phyloP scores from a whole-genome alignment of 2,329 filamentous ascomycete species.

The Cordyceps pruinosa region DNA sequence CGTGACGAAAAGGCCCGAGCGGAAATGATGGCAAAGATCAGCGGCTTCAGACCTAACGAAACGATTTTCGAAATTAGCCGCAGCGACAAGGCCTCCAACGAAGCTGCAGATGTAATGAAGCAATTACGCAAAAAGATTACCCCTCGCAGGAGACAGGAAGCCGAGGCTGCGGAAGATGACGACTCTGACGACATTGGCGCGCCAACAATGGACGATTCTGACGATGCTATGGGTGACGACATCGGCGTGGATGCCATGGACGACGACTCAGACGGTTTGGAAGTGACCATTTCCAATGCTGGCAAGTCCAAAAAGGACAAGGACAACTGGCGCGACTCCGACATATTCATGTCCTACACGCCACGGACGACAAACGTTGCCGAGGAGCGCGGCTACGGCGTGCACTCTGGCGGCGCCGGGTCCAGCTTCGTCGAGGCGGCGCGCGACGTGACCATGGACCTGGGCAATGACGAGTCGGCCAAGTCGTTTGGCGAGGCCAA shows the following conservation, averaged over 20 bases:
- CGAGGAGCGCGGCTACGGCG: slow-evolving; percentile 88
- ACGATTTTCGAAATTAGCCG: slow-evolving; percentile 94
- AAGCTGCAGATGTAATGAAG: slow-evolving; percentile 71
- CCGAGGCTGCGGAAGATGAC: slow-evolving; percentile 35
- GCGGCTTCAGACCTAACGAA: slow-evolving; percentile 80
- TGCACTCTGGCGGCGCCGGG: slow-evolving; percentile 71
- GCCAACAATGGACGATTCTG: slow-evolving; percentile 22
- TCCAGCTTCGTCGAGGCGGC: slow-evolving; percentile 82
- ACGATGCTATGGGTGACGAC: slow-evolving; percentile 22
- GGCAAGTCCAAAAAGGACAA: slow-evolving; percentile 45
- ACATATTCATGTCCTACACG: slow-evolving; percentile 95
- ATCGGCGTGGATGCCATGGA: slow-evolving; percentile 30
- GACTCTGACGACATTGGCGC: slow-evolving; percentile 22
- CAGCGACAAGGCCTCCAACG: slow-evolving; percentile 55
- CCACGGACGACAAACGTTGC: slow-evolving; percentile 73
- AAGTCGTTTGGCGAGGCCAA: slow-evolving; percentile 73
- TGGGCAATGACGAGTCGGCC: slow-evolving; percentile 78
- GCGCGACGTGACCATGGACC: slow-evolving; percentile 83
- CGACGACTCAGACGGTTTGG: slow-evolving; percentile 43
- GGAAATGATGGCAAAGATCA: slow-evolving; percentile 82
- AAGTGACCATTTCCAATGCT: slow-evolving; percentile 62
- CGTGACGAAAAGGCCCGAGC: slow-evolving; percentile 65
- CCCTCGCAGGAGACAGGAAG: slow-evolving; percentile 40
- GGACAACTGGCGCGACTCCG: slow-evolving; percentile 70
- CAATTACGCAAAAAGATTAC: slow-evolving; percentile 63